A percentile compares a stretch with the other conserved stretches of the same genome.
Conservation (phyloP, 164 flowering plant species). For the Annona cherimola region DNA sequence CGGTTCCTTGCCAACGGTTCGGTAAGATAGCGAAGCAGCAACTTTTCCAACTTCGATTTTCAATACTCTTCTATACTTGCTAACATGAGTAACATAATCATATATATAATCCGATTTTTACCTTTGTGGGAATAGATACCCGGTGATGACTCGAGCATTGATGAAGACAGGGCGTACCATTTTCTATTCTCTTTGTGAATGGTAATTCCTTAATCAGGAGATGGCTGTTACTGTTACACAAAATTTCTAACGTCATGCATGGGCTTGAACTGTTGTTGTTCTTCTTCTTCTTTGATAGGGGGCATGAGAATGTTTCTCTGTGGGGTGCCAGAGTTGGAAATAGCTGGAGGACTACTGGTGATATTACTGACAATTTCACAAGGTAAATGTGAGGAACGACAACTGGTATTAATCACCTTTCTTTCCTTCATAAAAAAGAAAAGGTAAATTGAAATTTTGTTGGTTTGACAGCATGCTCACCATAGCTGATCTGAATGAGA, state of each 20-base stretch:
- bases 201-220: conserved; percentile 22
- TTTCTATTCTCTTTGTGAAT: conserved; percentile 68
- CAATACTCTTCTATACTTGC: neutral
- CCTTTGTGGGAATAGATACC: conserved; percentile 30
- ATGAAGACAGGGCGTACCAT: conserved; percentile 58
- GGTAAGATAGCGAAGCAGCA: conserved; percentile 20
- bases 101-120: neutral
- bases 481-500: conserved; percentile 69
- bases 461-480: conserved; percentile 49
- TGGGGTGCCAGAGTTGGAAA: conserved; percentile 63
- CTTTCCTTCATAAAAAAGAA: neutral
- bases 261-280: no score
- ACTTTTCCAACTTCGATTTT: neutral
- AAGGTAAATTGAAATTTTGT: neutral
- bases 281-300: conserved; percentile 29
- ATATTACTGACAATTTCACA: conserved; percentile 53
- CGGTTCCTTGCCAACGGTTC: conserved; percentile 28
- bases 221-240: neutral
- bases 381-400: conserved; percentile 19
- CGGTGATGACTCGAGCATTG: conserved; percentile 54
- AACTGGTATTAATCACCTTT: neutral
- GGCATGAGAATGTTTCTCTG: conserved; percentile 53
- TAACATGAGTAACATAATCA: neutral
- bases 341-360: conserved; percentile 77
- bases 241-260: neutral